Base-by-base conservation (phyloP, 2,329 filamentous ascomycete genomes). In the Neofusicoccum sp. region DNA sequence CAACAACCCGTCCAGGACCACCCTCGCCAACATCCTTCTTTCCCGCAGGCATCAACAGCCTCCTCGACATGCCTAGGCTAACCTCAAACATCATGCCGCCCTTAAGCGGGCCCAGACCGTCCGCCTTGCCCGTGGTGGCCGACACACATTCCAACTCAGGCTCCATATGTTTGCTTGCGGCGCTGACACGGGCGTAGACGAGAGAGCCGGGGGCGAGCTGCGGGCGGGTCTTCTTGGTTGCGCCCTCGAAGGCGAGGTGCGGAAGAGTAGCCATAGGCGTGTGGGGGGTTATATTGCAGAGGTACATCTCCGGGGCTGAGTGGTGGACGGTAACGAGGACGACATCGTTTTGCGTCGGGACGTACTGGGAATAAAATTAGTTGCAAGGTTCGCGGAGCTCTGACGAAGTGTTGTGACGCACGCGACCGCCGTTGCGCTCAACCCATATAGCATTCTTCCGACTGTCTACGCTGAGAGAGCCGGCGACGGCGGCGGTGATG, bases 191-290 rank as follows among this genome's bases (percentile, higher is more conserved):
- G 41, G 93, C 94, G 79, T 98, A 98, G 39, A 98, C 92, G 33
- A 97, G 80, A 59, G 92, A 87, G 41, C 92, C 92, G 12, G 86
- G 73, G 33, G 83, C 81, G 47, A 98, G 85, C 67, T 91, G 84
- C 0, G 95, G 95, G 1, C 93, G 85, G 2, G 92, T 97, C 80
- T 98, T 98, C 77, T 93, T 95, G 48, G 90, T 92, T 16, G 93
- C 95, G 66, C 88, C 88, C 77, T 98, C 94, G 75, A 99, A 99
- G n/a, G 93, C 87, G 22, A 98, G 84, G 68, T 96, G 91, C 0
- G 91, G 92, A 1, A 98, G 87, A 16, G 91, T 81, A 1, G 91
- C 92, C 65, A 79, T 77, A 0, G 83, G 78, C 5, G 84, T 85
- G 71, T 87, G 80, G 7, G 84, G 83, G 33, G 91, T 89, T 60